Evolutionary conservation across 116 monocot genomes (phyloP).

Genomic region (Papilionanthe hybrid): DNA sequence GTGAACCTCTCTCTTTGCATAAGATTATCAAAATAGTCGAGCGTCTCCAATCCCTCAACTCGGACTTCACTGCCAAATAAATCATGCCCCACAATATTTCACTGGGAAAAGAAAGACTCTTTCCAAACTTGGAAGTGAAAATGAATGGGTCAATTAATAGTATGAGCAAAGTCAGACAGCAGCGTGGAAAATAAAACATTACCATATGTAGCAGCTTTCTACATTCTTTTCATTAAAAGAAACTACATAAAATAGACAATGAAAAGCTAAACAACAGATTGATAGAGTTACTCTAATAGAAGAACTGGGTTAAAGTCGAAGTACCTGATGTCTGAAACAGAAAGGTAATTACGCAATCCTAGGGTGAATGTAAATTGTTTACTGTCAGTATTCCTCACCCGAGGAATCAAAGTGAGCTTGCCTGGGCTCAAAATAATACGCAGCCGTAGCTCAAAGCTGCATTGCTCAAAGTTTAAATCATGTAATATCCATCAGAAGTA

Average conservation of each 20-base stretch:
- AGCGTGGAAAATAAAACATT: not conserved
- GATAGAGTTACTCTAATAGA: not conserved
- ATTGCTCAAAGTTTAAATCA: conserved; percentile 11
- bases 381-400: conserved; percentile 57
- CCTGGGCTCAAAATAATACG: conserved; percentile 50
- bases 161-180: not conserved
- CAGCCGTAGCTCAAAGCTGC: conserved; percentile 70
- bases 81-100: conserved; percentile 1
- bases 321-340: conserved; percentile 77
- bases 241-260: conserved; percentile 5
- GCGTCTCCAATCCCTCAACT: conserved; percentile 72
- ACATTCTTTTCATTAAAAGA: not conserved
- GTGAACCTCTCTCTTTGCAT: conserved; percentile 46
- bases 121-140: not conserved
- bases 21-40: conserved; percentile 73
- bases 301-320: not conserved
- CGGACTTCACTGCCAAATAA: conserved; percentile 51
- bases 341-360: conserved; percentile 50
- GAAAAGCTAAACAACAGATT: not conserved
- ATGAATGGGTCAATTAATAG: not conserved
- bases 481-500: not conserved
- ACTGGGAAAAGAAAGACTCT: not conserved
- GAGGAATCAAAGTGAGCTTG: conserved; percentile 55
- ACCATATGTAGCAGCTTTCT: not conserved
- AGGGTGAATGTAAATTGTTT: conserved; percentile 58